These are phyloP conservation scores for Chytriomyces sp. DNA, from an alignment of 192 early-diverging fungal species.

Conservation along the genomic window DNA sequence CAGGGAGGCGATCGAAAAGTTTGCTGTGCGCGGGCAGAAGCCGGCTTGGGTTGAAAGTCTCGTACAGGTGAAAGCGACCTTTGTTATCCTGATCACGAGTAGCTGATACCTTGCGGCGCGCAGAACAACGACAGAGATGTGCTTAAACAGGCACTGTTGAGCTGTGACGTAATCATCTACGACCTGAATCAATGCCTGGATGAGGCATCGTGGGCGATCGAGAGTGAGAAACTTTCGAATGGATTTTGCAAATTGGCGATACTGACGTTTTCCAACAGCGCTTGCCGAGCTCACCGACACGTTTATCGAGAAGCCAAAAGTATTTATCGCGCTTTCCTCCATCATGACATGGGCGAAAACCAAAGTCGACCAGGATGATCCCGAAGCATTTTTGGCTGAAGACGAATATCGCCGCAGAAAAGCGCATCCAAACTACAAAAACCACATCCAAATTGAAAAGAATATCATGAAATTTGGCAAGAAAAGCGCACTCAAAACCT, in stretches of 20 bases:
- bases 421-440: slow-evolving; percentile 65
- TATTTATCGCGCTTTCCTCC: slow-evolving; percentile 61
- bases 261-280: slow-evolving; percentile 31
- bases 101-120: background rate
- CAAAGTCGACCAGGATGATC: slow-evolving; percentile 65
- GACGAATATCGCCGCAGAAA: slow-evolving; percentile 66
- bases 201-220: slow-evolving; percentile 61
- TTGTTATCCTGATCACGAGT: background rate
- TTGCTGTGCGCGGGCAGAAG: slow-evolving; percentile 45
- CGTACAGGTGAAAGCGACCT: slow-evolving; percentile 41
- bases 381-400: slow-evolving; percentile 59
- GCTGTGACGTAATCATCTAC: slow-evolving; percentile 61
- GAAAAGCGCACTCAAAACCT: slow-evolving; percentile 57
- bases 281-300: slow-evolving; percentile 55
- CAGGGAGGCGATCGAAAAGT: slow-evolving; percentile 63
- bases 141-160: slow-evolving; percentile 47
- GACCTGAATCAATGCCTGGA: slow-evolving; percentile 59
- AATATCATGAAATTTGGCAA: slow-evolving; percentile 62
- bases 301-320: slow-evolving; percentile 60
- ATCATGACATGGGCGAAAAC: slow-evolving; percentile 69
- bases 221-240: slow-evolving; percentile 41
- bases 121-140: slow-evolving; percentile 49
- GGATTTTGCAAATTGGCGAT: background rate
- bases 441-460: slow-evolving; percentile 60
- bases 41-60: slow-evolving; percentile 55